Conservation (phyloP, 352 stramenopile species). For the Phytophthora fragariae region DNA sequence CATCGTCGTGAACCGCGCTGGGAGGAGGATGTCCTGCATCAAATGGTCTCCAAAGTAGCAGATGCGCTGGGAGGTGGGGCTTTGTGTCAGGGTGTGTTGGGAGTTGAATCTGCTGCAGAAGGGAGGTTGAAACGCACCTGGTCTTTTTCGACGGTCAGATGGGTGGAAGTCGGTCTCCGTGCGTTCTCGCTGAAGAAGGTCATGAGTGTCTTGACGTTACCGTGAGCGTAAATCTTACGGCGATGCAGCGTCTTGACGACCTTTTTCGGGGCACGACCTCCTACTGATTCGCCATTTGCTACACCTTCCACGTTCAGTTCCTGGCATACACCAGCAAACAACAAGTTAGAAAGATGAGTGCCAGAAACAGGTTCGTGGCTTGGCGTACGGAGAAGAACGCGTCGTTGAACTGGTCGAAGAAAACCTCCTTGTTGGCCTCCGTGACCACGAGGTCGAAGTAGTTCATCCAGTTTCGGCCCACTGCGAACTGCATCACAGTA, state of each 20-base stretch:
- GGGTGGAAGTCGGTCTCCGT: slow-evolving; percentile 14
- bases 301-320: slow-evolving; percentile 15
- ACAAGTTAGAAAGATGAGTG: background rate
- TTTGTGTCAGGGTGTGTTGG: background rate
- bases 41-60: slow-evolving; percentile 69
- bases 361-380: background rate
- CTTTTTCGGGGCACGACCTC: slow-evolving; percentile 30
- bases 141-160: slow-evolving; percentile 17
- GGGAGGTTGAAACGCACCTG: slow-evolving; percentile 15
- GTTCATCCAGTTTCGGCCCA: slow-evolving; percentile 53
- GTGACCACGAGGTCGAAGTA: slow-evolving; percentile 64
- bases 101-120: background rate
- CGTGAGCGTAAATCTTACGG: slow-evolving; percentile 53
- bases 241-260: slow-evolving; percentile 41
- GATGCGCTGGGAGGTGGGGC: slow-evolving; percentile 36
- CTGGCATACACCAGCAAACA: background rate
- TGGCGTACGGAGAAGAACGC: slow-evolving; percentile 48
- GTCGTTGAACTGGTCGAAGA: slow-evolving; percentile 65
- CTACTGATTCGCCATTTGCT: background rate
- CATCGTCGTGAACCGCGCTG: slow-evolving; percentile 34
- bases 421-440: slow-evolving; percentile 60
- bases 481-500: slow-evolving; percentile 57
- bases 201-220: slow-evolving; percentile 51
- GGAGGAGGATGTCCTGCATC: slow-evolving; percentile 52
- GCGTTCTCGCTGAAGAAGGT: slow-evolving; percentile 40